Percentiles rank a stretch among this genome's conserved stretches.
Evolutionary conservation across 2,329 filamentous ascomycete species (phyloP).

Genomic region (Phyllosticta citribraziliensis): DNA sequence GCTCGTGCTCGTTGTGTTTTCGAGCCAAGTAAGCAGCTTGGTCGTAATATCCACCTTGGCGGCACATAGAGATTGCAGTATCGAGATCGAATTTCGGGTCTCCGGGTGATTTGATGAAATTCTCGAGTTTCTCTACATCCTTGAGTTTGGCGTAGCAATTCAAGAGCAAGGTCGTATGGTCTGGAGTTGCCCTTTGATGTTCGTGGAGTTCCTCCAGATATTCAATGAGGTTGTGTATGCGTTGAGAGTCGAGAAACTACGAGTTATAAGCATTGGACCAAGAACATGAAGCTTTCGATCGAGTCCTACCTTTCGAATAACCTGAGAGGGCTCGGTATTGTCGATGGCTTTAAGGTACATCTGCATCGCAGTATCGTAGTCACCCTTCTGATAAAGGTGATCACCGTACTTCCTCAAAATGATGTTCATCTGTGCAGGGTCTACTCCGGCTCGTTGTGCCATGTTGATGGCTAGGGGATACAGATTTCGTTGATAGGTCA

Average conservation of each 20-base stretch:
- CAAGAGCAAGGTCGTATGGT: slow-evolving; percentile 86
- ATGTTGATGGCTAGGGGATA: slow-evolving; percentile 87
- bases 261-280: not conserved
- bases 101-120: slow-evolving; percentile 90
- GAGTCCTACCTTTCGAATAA: slow-evolving; percentile 68
- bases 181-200: slow-evolving; percentile 81
- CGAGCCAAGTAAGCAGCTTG: slow-evolving; percentile 93
- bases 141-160: slow-evolving; percentile 99
- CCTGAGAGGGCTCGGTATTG: slow-evolving; percentile 89
- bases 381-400: slow-evolving; percentile 85
- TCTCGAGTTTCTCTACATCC: slow-evolving; percentile 90
- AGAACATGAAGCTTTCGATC: not conserved
- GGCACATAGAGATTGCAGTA: slow-evolving; percentile 93
- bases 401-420: slow-evolving; percentile 94
- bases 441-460: slow-evolving; percentile 79
- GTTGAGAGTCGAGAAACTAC: slow-evolving; percentile 88
- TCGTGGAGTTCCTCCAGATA: slow-evolving; percentile 96
- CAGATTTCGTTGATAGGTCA: slow-evolving; percentile 87
- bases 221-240: slow-evolving; percentile 94
- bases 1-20: slow-evolving; percentile 84
- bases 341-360: slow-evolving; percentile 96
- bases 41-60: slow-evolving; percentile 92
- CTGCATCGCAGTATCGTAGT: slow-evolving; percentile 98
- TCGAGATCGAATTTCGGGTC: slow-evolving; percentile 95
- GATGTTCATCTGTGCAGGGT: slow-evolving; percentile 70